Conservation (phyloP, 495 filamentous ascomycete genomes). For the Mycothermus thermophilus region DNA sequence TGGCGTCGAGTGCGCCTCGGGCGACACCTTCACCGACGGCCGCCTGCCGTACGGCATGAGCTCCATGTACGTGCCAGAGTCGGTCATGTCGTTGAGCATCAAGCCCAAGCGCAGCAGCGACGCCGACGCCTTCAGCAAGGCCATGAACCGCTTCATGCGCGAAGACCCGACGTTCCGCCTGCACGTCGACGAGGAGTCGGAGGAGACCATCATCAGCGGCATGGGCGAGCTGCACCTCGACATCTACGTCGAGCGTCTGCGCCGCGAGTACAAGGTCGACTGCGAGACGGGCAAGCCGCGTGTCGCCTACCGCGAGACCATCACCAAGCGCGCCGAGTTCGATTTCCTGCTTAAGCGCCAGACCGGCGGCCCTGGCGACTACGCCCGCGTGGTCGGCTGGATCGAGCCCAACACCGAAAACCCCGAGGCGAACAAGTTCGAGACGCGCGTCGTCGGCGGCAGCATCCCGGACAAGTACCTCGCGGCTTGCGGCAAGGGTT, state of each 20-base stretch:
- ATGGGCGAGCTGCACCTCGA: conserved; percentile 98
- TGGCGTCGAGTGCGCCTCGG: conserved; percentile 93
- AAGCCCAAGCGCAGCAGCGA: conserved; percentile 93
- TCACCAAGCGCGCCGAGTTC: conserved; percentile 61
- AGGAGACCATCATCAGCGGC: conserved; percentile 94
- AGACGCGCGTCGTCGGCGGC: conserved; percentile 76
- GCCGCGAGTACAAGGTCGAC: conserved; percentile 91
- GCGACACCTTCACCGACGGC: conserved; percentile 97
- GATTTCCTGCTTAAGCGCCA: conserved; percentile 95
- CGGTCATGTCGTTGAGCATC: conserved; percentile 95
- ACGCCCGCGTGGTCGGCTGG: conserved; percentile 80
- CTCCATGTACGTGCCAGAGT: conserved; percentile 97
- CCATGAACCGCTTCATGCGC: conserved; percentile 96
- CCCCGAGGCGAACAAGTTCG: conserved; percentile 68
- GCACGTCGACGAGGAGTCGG: conserved; percentile 73
- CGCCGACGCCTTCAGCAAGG: conserved; percentile 88
- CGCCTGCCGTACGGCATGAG: conserved; percentile 89
- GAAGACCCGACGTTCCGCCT: conserved; percentile 98
- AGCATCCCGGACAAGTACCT: conserved; percentile 93
- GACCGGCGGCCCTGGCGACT: conserved; percentile 92
- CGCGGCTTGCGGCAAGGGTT: conserved; percentile 91
- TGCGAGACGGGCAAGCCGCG: conserved; percentile 92
- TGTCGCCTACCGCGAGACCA: conserved; percentile 94
- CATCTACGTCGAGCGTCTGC: conserved; percentile 97
- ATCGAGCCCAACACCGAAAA: conserved; percentile 67